Conservation (phyloP, 2,329 filamentous ascomycete genomes). For the Elsinoe ampelina region DNA sequence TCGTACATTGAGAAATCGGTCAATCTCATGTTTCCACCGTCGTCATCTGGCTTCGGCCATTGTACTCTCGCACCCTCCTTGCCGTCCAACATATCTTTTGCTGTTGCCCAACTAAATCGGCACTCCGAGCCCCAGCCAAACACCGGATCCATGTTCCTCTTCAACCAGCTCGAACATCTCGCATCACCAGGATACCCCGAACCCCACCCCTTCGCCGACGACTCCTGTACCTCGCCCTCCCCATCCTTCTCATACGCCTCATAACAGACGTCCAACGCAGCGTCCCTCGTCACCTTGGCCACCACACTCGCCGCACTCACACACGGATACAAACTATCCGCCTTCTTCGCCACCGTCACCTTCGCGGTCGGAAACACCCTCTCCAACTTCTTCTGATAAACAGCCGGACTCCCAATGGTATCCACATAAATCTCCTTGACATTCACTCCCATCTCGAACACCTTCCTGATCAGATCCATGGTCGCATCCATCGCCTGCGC, state of each 20-base stretch:
- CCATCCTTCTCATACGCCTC: constrained; percentile 38
- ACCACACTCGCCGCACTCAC: constrained; percentile 91
- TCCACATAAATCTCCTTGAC: constrained; percentile 88
- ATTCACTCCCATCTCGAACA: constrained; percentile 70
- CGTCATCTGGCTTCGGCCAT: constrained; percentile 70
- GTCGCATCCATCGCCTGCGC: constrained; percentile 93
- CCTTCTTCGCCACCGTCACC: constrained; percentile 56
- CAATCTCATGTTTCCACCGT: constrained; percentile 54
- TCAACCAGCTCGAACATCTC: constrained; percentile 72
- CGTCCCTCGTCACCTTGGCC: constrained; percentile 91
- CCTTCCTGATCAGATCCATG: constrained; percentile 66
- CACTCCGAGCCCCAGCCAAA: constrained; percentile 95
- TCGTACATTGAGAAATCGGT: constrained; percentile 62
- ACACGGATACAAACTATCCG: constrained; percentile 83
- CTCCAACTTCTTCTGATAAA: constrained; percentile 79
- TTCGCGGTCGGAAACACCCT: constrained; percentile 63
- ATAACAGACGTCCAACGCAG: constrained; percentile 73
- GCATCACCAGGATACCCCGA: constrained; percentile 89
- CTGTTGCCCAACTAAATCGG: constrained; percentile 91
- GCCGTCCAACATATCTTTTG: constrained; percentile 83
- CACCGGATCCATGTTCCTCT: constrained; percentile 76
- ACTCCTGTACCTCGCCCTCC: constrained; percentile 22
- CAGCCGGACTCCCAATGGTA: constrained; percentile 73
- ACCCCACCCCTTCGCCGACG: constrained; percentile 56
- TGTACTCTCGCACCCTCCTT: constrained; percentile 64